Evolutionary conservation across 805 yeast genomes (phyloP), one percentile per base, ranked within the genome.

Genomic region (Candida chilensis): DNA sequence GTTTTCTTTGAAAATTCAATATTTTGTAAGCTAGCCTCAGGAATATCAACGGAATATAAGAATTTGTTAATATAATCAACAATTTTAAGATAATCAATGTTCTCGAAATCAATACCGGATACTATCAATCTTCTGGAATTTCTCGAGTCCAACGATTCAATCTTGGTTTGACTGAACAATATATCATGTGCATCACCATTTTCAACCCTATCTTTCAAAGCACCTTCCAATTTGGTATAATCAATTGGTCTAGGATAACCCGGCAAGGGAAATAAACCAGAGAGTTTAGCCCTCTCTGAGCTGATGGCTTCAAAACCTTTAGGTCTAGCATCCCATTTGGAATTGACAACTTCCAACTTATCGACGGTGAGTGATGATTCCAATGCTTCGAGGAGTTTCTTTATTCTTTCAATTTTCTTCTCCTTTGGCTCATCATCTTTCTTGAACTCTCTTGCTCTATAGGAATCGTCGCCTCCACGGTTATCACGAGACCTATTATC

Each of bases 201-300:
- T 16, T 39, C 36, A 12, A 59, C 37, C 18, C 58, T 50, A 27
- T 61, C 64, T 18, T 52, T 50, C 13, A 54, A 45, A 9, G 52
- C 52, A 4, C 68, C 59, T 29, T 55, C 64, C 20, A 59, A 42
- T 34, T 60, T 67, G 4, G 65, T 57, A 15, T 60, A 50, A 24
- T 60, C 50, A 30, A 60, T 63, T 6, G 65, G 66, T 36, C 66
- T 42, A 0, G 75, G 75, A 38, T 63, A 66, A 4, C 87, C 87
- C 1, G 92, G 90, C 12, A 71, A 58, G 2, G 88, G 85, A 43
- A 85, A 86, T 2, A 83, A 50, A 0, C 95, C 95, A 2, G 85
- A 71, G 12, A 81, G 55, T 43, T 85, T 86, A 5, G 92, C 94
- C 36, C 79, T 62, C 37, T 77, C 83, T 0, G 92, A 81, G 2